A percentile compares a stretch with the other conserved stretches of the same genome.
Conservation (phyloP, 2,329 filamentous ascomycete genomes). For the Fonsecaea pugnacius region DNA sequence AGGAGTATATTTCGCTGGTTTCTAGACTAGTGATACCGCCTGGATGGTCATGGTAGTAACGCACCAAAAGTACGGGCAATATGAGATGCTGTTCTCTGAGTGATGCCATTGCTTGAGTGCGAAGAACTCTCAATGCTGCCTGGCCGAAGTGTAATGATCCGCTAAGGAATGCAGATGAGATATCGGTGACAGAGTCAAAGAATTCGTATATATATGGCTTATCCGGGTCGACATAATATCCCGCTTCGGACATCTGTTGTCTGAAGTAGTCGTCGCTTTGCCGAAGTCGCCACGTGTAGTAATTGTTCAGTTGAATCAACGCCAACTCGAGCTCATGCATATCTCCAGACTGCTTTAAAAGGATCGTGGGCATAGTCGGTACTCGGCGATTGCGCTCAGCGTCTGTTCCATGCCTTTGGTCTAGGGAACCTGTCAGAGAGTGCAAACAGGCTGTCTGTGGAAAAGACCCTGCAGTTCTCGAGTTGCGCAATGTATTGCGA, state of each 20-base stretch:
- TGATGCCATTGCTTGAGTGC: neutral
- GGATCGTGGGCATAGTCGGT: constrained; percentile 3
- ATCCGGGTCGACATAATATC: neutral
- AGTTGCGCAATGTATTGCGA: neutral
- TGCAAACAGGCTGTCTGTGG: neutral
- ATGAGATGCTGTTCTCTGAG: neutral
- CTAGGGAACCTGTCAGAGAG: neutral
- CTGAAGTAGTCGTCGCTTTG: constrained; percentile 11
- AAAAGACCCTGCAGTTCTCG: neutral
- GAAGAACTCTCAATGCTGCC: neutral
- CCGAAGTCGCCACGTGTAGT: constrained; percentile 17
- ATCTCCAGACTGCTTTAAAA: constrained; percentile 20
- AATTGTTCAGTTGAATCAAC: constrained; percentile 22
- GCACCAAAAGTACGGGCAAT: neutral
- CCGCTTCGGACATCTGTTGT: neutral
- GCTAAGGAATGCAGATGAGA: fast-evolving
- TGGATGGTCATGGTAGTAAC: too few species aligned
- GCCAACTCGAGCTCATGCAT: constrained; percentile 17
- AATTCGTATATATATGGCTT: neutral
- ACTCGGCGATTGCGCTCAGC: neutral
- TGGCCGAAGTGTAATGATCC: neutral
- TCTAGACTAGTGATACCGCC: neutral
- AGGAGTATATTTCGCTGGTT: neutral
- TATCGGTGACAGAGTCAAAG: neutral
- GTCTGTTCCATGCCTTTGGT: neutral